These are phyloP conservation scores for Paramecium octaurelia DNA, from an alignment of 73 alveolate genomes.

Conservation along the genomic window DNA sequence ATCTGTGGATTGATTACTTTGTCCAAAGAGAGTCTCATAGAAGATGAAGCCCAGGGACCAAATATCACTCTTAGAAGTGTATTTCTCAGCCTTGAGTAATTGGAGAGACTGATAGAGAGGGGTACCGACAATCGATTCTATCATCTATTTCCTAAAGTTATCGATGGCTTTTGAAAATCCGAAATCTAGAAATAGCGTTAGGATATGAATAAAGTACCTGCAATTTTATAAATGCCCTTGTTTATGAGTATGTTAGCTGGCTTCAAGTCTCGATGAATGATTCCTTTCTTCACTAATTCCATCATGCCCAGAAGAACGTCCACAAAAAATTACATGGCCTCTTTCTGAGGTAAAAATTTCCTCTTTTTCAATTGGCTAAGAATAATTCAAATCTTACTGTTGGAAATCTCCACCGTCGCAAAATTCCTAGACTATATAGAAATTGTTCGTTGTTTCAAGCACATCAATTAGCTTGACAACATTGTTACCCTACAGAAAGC, in stretches of 20 bases:
- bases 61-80: constrained; percentile 59
- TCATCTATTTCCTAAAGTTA: constrained; percentile 44
- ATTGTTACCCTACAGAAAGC: constrained; percentile 54
- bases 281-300: constrained; percentile 60
- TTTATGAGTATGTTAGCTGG: constrained; percentile 55
- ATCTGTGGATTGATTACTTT: background rate
- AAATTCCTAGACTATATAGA: constrained; percentile 61
- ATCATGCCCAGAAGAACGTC: constrained; percentile 53
- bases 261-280: constrained; percentile 60
- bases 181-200: background rate
- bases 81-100: constrained; percentile 45
- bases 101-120: constrained; percentile 59
- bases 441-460: constrained; percentile 64
- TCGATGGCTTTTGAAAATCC: constrained; percentile 57
- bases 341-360: constrained; percentile 18
- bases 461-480: constrained; percentile 62
- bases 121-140: constrained; percentile 51
- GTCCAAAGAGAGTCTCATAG: constrained; percentile 51
- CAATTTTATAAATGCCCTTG: constrained; percentile 45
- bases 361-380: constrained; percentile 17
- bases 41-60: constrained; percentile 63
- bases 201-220: background rate
- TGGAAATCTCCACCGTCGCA: constrained; percentile 71
- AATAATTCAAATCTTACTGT: background rate
- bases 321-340: constrained; percentile 8